These are phyloP conservation scores for Fusarium piperis DNA, from an alignment of 2,329 filamentous ascomycete genomes.

Conservation along the genomic window DNA sequence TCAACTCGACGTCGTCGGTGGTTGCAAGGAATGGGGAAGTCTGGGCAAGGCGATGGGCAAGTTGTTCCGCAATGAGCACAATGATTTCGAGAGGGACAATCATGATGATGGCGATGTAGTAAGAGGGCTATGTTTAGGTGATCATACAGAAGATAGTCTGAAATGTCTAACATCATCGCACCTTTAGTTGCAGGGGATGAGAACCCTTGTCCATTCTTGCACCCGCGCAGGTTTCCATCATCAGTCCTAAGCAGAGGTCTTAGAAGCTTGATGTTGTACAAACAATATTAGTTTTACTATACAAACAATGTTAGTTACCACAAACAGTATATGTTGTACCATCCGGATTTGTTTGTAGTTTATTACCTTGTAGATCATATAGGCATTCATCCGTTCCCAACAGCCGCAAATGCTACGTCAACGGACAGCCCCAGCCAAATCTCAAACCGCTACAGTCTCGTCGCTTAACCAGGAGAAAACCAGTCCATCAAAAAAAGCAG, in stretches of 20 bases:
- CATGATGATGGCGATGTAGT: not conserved
- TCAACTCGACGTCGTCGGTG: not conserved
- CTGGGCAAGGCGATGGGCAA: not conserved
- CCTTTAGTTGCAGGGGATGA: not conserved
- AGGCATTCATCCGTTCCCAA: not conserved
- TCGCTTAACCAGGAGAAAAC: slow-evolving; percentile 23
- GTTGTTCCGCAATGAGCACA: slow-evolving; percentile 1
- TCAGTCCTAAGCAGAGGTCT: not conserved
- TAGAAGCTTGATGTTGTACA: not conserved
- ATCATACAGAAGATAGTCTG: not conserved
- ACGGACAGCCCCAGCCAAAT: not conserved
- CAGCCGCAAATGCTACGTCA: not conserved
- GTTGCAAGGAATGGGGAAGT: slow-evolving; percentile 8
- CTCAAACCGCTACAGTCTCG: slow-evolving; percentile 28
- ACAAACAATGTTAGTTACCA: not conserved
- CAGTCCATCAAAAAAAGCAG: not conserved
- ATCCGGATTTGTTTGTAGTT: not conserved
- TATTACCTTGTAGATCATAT: not conserved
- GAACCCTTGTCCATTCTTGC: not conserved
- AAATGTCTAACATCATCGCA: not conserved
- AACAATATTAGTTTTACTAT: not conserved
- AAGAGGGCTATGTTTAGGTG: not conserved
- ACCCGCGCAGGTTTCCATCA: not conserved
- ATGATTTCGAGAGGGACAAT: slow-evolving; percentile 5
- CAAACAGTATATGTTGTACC: not conserved